Base-by-base conservation (phyloP, 2,329 filamentous ascomycete species). In the Falciphora oryzae region DNA sequence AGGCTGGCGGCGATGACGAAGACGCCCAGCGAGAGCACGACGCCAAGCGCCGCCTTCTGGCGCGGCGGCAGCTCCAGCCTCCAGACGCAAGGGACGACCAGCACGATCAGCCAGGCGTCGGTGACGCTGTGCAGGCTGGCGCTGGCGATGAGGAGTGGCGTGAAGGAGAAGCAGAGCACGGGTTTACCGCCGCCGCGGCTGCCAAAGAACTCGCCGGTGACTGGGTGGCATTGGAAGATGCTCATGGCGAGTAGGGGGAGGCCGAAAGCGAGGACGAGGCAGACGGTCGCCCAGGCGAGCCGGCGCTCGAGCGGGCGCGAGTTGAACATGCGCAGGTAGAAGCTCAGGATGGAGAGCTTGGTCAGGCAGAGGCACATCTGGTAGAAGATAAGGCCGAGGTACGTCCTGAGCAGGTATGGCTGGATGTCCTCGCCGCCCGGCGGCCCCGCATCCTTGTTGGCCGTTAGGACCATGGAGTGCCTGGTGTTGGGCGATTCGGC, bases 61-160 rank as follows among this genome's bases (percentile, higher is more conserved):
- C 76, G 75, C n/a, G 71, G 71, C 18, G 74, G 74, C 14, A 81
- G 66, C 11, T 76, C 72, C 14, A 82, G 73, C 2, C 75, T 68
- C 2, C 73, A 66, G 5, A 83, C 66, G 58, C 75, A 75, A 4
- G 78, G 77, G 14, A 83, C 68, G 0, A 82, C 76, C 5, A 83
- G 69, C 2, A 72, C 63, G 61, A 83, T 74, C 13, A 84, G 74
- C 68, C 75, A 75, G 44, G 77, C 65, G 67, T 83, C 82, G 31
- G 81, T 75, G 3, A 73, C 73, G n/a, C 81, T 80, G 66, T 82
- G 81, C 60, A 83, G 74, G 1, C 71, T 75, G 1, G 80, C 77
- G 44, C 77, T 78, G 28, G 75, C 70, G 70, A 80, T 80, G 38
- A 77, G 75, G 18, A 82, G 74, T 29, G 76, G 74, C 59, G 75